A percentile compares a stretch with the other conserved stretches of the same genome.
Evolutionary conservation across 139 green algal genomes (phyloP).

Genomic region (Coccomyxa sp.): DNA sequence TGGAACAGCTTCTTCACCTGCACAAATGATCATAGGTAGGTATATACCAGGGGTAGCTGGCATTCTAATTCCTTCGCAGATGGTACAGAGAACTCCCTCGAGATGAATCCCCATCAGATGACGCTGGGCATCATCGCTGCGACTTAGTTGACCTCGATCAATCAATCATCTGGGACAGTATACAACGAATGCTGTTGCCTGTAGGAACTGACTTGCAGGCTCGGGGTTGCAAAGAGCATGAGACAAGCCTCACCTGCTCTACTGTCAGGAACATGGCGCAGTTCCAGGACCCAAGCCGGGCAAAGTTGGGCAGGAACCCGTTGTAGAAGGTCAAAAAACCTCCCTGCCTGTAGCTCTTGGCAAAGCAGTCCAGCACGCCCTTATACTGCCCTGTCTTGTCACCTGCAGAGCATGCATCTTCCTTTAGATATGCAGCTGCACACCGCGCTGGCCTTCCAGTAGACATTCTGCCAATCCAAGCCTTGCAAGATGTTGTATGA

Average conservation of each 20-base stretch:
- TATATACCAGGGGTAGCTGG: neutral
- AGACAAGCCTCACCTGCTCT: conserved; percentile 66
- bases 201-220: neutral
- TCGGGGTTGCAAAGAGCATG: neutral
- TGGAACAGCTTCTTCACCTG: neutral
- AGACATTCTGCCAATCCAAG: neutral
- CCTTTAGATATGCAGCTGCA: neutral
- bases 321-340: conserved; percentile 95
- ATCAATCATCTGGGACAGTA: too few relatives aligned
- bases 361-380: conserved; percentile 91
- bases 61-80: neutral
- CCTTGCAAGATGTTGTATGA: neutral
- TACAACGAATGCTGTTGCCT: too few relatives aligned
- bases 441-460: neutral
- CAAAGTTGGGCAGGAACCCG: conserved; percentile 95
- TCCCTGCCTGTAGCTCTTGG: conserved; percentile 82
- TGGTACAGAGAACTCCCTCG: too few relatives aligned
- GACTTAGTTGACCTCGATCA: too few relatives aligned
- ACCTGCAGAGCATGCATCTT: conserved; percentile 30
- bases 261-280: conserved; percentile 97
- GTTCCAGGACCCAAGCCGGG: conserved; percentile 77
- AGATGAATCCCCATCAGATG: too few relatives aligned
- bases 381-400: conserved; percentile 65
- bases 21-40: neutral
- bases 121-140: too few relatives aligned